Evolutionary conservation across 1,284 basidiomycete genomes (phyloP), one percentile per base, ranked within the genome.

Genomic region (Ustilago xerochloae): DNA sequence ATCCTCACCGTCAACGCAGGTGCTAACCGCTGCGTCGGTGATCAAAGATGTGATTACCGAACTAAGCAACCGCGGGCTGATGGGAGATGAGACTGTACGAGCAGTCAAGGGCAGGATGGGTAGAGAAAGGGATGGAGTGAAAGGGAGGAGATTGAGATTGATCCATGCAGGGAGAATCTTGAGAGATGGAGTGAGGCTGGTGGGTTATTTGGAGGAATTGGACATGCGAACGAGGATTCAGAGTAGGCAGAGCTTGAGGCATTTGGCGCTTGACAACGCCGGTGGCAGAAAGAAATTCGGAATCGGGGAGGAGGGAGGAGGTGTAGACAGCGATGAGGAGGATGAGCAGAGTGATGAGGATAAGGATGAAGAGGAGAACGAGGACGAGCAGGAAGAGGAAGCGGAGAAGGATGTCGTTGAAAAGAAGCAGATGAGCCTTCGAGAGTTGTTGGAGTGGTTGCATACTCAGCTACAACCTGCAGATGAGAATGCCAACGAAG

Each of bases 81-180:
- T 59, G 50, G 68, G 63, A n/a, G 68, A 63, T 16, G 63, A 65
- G 7, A 41, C 33, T 4, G 63, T 71, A 10, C 59, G 51, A 0
- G 5, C 7, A 18, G 39, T 71, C 43, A 71, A 62, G 24, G 24
- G 12, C 9, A 32, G 26, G n/a, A 56, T 52, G 49, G 52, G 16
- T 12, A 20, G 7, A 9, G 8, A 9, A 15, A 49, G 46, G 24
- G 51, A 30, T 39, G 60, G 35, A 1, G 51, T 63, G 6, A 28
- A 26, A 4, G 52, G 48, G 0, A 24, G 65, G 18, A 32, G 72
- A 24, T 45, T 80, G 28, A 56, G 78, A 0, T 45, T 79, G 24
- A 79, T 80, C 12, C 64, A 78, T 52, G 60, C 75, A 6, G 78
- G 78, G 5, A 45, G 72, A 15, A 60, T 80, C 0, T 39, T 80